Evolutionary conservation across 371 early-diverging fungal species (phyloP).

Genomic region (Mucor sp.): DNA sequence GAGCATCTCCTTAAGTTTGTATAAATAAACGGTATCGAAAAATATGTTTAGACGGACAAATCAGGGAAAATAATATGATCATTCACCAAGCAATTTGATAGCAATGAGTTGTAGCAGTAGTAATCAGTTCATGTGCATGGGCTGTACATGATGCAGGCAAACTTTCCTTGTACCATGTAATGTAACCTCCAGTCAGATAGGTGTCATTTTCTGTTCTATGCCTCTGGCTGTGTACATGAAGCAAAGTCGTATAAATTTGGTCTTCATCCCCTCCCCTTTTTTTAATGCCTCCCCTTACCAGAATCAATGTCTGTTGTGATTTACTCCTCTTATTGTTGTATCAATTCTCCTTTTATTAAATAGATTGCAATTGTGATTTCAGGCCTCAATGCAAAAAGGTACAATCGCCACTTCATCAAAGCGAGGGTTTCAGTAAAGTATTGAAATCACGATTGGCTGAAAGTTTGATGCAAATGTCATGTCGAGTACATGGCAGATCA

Average conservation of each 20-base stretch:
- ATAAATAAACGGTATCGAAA: neutral
- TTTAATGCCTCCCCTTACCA: neutral
- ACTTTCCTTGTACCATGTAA: neutral
- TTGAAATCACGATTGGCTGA: neutral
- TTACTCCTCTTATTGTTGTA: neutral
- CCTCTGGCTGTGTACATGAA: neutral
- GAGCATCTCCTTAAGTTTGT: neutral
- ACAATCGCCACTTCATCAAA: neutral
- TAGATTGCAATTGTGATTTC: neutral
- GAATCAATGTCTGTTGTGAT: neutral
- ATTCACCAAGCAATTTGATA: neutral
- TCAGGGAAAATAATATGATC: no score
- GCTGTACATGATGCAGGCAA: neutral
- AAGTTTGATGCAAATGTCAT: no score
- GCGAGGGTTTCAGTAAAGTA: neutral
- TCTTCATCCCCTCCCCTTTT: neutral
- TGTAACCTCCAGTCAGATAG: neutral
- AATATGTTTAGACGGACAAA: no score
- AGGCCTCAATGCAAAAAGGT: neutral
- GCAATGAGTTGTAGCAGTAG: neutral
- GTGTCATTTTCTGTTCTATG: neutral
- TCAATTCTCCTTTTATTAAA: neutral
- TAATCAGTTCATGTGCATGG: constrained; percentile 4
- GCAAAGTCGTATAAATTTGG: neutral
- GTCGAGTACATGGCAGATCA: neutral